phyloP scores from a whole-genome alignment of 805 yeast genomes.

The Pichia exigua region DNA sequence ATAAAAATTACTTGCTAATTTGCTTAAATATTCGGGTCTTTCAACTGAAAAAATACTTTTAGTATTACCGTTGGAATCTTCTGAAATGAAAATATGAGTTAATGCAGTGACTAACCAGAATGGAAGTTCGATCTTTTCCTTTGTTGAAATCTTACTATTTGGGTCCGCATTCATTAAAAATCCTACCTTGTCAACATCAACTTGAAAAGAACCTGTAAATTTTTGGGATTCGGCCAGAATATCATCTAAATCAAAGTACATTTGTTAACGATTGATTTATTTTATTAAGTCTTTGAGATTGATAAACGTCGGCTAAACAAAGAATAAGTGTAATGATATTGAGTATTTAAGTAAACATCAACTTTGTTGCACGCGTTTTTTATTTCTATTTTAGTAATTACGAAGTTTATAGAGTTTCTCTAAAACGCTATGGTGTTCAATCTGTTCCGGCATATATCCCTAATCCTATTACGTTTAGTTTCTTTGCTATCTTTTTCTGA shows the following conservation, averaged over 20 bases:
- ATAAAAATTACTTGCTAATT: conserved; percentile 70
- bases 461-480: no score
- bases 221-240: conserved; percentile 56
- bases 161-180: conserved; percentile 76
- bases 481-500: no score
- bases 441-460: no score
- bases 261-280: not conserved
- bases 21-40: conserved; percentile 62
- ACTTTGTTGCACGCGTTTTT: not conserved
- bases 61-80: not conserved
- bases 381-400: no score
- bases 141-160: conserved; percentile 41
- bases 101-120: conserved; percentile 63
- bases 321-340: no score
- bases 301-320: not conserved
- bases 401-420: no score
- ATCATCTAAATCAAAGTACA: conserved; percentile 71
- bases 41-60: conserved; percentile 48
- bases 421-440: no score
- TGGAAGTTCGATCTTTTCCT: conserved; percentile 69
- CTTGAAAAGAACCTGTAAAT: conserved; percentile 5
- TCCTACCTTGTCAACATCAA: conserved; percentile 53
- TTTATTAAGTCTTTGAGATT: not conserved
- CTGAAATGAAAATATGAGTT: not conserved
- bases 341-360: not conserved